Evolutionary conservation across 1,284 basidiomycete genomes (phyloP), one percentile per base, ranked within the genome.

Genomic region (Bjerkandera adusta): DNA sequence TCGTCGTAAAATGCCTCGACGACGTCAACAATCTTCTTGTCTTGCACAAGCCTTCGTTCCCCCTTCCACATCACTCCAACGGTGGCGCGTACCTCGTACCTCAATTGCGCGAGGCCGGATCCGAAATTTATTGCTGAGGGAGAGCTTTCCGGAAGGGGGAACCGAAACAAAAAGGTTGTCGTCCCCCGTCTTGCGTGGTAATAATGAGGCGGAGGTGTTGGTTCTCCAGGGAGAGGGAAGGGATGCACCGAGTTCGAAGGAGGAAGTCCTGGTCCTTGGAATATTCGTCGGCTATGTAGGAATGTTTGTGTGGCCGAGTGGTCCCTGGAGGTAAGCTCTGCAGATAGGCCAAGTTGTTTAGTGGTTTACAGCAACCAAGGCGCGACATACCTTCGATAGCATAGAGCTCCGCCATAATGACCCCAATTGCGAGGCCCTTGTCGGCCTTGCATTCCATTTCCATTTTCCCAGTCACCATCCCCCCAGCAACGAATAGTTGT

Each of bases 241-340:
- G 79, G 70, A 49, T 83, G 71, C 0, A 89, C 85, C 2, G 87
- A 83, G 58, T 89, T 89, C 4, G 86, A 89, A 7, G 86, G 86
- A 1, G 86, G 87, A 3, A 89, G 68, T n/a, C 79, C 81, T 4
- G 81, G 81, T 2, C 86, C 88, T 64, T 90, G 88, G 59, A 89
- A 90, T 7, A 86, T 60, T 26, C 85, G 73, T 22, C 77, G 72
- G 44, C 70, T 74, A 53, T 86, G 83, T 21, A 89, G 62, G 57
- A 90, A 90, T 0, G 80, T 83, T 24, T 81, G 85, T 1, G 81
- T 85, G 2, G 87, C 88, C 22, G 85, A 83, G 63, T 88, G 84
- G 60, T 87, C 84, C 53, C 84, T 70, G 21, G 85, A 86, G 8
- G 77, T 79, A 12, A 90, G 63, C 61, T 89, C 87, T 90, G 36